Base-by-base conservation (phyloP, 495 filamentous ascomycete genomes). In the Xylaria castorea region DNA sequence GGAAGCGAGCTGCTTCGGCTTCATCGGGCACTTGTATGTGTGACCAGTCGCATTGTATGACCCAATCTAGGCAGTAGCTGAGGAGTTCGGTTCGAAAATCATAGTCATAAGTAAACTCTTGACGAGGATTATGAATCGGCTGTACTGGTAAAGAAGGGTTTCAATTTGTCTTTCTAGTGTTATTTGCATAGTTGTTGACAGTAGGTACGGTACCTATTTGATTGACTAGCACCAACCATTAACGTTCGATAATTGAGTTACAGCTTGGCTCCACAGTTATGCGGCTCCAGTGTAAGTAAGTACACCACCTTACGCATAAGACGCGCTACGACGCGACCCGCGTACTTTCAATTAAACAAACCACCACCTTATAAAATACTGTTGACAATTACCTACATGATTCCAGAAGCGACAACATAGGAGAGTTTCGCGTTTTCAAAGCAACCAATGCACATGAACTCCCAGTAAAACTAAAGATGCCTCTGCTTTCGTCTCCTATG, bases 401-500 rank as follows among this genome's bases (percentile, higher is more conserved):
- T 7, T 25, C 18, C 20, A 9, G 25, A 46, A 36, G 22, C 38
- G 6, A 69, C 46, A 44, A 46, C 11, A 69, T 18, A 6, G 1
- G 22, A 20, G 0, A 55, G 11, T 30, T 7, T 44, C 50, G 5
- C 3, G 32, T 42, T 38, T 46, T 61, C 22, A 38, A 58, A 38
- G 42, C 9, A 6, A 50, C 20, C 16, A 53, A 51, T 36, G 42
- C 22, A 11, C 18, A 44, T 48, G 7, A 58, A 38, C 25, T 53
- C 58, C 18, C 18, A 44, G 42, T 20, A 1, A 66, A 22, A 51
- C 78, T 58, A 81, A 88, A 81, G 40, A 92, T 93, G 88, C 86
- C 89, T 9, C 83, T 89, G 50, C 85, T 89, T 18, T 92, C 91
- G 2, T 91, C 91, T 20, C 89, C 91, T 27, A 79, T 88, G 20